A percentile compares a stretch with the other conserved stretches of the same genome.
Evolutionary conservation across 1,139 yeast genomes (phyloP).

Genomic region (Suhomyces bribrorum): DNA sequence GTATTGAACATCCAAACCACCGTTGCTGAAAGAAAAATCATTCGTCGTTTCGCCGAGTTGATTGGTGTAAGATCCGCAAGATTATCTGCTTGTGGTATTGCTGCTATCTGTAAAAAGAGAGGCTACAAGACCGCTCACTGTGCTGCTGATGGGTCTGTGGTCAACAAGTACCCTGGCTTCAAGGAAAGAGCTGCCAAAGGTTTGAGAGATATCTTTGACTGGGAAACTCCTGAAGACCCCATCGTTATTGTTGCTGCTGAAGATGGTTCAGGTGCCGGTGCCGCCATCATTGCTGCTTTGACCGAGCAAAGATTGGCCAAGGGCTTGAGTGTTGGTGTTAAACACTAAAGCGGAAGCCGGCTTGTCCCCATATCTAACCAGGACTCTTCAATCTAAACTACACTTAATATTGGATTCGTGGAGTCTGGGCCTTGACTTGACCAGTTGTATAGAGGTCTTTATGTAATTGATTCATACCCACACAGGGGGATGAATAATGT

Average conservation of each 20-base stretch:
- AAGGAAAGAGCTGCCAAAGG: constrained; percentile 87
- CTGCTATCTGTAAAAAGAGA: constrained; percentile 91
- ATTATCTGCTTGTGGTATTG: constrained; percentile 91
- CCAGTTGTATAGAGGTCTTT: not conserved
- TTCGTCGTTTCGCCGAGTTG: constrained; percentile 81
- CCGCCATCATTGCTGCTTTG: constrained; percentile 95
- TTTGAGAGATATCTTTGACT: constrained; percentile 84
- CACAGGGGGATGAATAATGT: not conserved
- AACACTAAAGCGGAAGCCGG: not conserved
- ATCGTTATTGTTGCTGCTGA: constrained; percentile 85
- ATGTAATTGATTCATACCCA: not conserved
- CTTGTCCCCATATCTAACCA: too few relatives aligned
- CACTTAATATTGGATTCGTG: too few relatives aligned
- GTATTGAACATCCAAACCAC: constrained; percentile 67
- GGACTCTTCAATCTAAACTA: too few relatives aligned
- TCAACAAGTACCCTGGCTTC: constrained; percentile 90
- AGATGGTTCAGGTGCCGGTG: constrained; percentile 98
- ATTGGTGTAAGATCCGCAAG: constrained; percentile 93
- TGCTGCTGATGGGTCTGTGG: constrained; percentile 98
- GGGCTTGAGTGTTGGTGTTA: constrained; percentile 74
- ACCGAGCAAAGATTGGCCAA: constrained; percentile 73
- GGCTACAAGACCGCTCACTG: constrained; percentile 75
- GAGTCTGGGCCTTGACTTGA: too few relatives aligned
- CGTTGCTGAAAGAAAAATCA: constrained; percentile 74
- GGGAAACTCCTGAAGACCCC: constrained; percentile 74